Percentiles rank a stretch among this genome's conserved stretches.
These are phyloP conservation scores for Ophioceras dolichostomum DNA, from an alignment of 2,329 filamentous ascomycete species.

Conservation along the genomic window DNA sequence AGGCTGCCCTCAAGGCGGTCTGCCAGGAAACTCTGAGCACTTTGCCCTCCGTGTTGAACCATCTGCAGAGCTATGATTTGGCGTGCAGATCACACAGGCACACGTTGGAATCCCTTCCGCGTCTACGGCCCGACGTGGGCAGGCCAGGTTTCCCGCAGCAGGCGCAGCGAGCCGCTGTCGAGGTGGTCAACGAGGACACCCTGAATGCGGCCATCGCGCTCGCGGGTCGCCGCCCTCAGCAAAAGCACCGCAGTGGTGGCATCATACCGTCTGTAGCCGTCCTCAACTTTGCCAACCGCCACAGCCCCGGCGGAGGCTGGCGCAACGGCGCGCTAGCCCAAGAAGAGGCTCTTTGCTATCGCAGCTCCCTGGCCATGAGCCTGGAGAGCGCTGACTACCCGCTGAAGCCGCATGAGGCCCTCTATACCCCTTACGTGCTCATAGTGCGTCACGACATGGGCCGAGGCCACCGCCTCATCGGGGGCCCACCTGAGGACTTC, in stretches of 20 bases:
- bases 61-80: too few relatives aligned
- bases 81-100: too few relatives aligned
- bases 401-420: conserved; percentile 8
- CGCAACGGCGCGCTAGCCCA: conserved; percentile 48
- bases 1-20: too few relatives aligned
- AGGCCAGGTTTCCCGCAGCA: too few relatives aligned
- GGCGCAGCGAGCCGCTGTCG: too few relatives aligned
- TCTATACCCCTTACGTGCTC: conserved; percentile 20
- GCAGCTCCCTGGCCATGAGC: conserved; percentile 39
- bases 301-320: conserved; percentile 51
- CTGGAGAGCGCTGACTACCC: conserved; percentile 21
- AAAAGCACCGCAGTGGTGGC: not conserved
- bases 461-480: conserved; percentile 7
- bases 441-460: conserved; percentile 14
- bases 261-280: conserved; percentile 31
- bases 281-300: conserved; percentile 53
- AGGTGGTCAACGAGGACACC: conserved; percentile 45
- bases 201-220: conserved; percentile 41
- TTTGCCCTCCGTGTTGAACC: too few relatives aligned
- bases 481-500: conserved; percentile 10
- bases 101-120: too few relatives aligned
- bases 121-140: too few relatives aligned
- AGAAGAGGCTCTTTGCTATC: conserved; percentile 58
- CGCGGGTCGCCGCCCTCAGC: not conserved
- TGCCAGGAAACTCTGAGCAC: too few relatives aligned